A percentile compares a stretch with the other conserved stretches of the same genome.
These are phyloP conservation scores for Pholiota adiposa DNA, from an alignment of 1,284 basidiomycete species.

Conservation along the genomic window DNA sequence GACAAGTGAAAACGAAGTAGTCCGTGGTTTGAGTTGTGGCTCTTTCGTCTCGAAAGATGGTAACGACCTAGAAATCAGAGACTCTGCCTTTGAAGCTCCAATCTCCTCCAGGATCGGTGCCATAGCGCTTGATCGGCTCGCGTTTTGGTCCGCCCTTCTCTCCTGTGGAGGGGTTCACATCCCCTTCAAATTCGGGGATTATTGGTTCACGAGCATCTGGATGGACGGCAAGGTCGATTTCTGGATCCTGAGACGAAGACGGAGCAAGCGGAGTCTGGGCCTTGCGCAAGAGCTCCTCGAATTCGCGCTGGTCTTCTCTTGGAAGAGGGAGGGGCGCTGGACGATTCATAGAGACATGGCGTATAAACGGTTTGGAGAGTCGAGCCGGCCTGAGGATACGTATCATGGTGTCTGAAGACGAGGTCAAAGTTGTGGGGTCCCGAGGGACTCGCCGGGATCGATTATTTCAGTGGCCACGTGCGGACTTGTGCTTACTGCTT, in stretches of 20 bases:
- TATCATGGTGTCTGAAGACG: not conserved
- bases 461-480: not conserved
- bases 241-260: slow-evolving; percentile 30
- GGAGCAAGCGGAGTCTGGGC: slow-evolving; percentile 53
- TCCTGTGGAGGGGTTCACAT: slow-evolving; percentile 74
- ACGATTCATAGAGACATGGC: slow-evolving; percentile 45
- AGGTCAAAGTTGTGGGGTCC: too few relatives aligned
- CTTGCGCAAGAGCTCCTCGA: slow-evolving; percentile 70
- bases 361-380: slow-evolving; percentile 2
- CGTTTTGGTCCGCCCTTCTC: slow-evolving; percentile 78
- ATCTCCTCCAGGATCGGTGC: slow-evolving; percentile 60
- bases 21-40: not conserved
- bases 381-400: not conserved
- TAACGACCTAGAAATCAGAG: slow-evolving; percentile 67
- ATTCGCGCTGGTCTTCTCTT: slow-evolving; percentile 70
- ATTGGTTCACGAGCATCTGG: slow-evolving; percentile 69
- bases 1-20: not conserved
- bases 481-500: not conserved
- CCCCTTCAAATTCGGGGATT: slow-evolving; percentile 70
- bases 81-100: slow-evolving; percentile 87
- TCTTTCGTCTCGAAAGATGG: not conserved
- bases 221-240: slow-evolving; percentile 54
- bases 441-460: not conserved
- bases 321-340: slow-evolving; percentile 77
- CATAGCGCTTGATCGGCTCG: slow-evolving; percentile 72